These are phyloP conservation scores for Poronia punctata DNA, from an alignment of 495 filamentous ascomycete species.

Conservation along the genomic window DNA sequence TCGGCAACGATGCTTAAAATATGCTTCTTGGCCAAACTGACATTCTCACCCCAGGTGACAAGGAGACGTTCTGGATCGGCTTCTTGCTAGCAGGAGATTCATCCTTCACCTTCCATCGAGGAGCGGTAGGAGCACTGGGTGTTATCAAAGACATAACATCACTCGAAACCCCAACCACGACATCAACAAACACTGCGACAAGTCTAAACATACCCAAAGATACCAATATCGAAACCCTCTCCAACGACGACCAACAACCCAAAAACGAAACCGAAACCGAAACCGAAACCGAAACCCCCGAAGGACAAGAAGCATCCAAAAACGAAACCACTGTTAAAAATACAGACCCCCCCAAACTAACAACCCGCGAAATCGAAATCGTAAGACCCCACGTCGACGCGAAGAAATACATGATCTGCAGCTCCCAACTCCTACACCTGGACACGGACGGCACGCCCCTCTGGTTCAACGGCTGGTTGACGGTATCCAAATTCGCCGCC, in stretches of 20 bases:
- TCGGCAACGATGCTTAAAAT: background rate
- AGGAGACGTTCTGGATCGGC: constrained; percentile 30
- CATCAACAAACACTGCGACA: background rate
- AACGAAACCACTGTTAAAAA: background rate
- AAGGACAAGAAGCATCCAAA: too few relatives aligned
- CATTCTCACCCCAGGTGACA: constrained; percentile 13
- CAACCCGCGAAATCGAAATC: background rate
- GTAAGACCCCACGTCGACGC: too few relatives aligned
- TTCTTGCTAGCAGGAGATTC: constrained; percentile 20
- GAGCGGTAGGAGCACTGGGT: constrained; percentile 24
- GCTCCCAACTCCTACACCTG: constrained; percentile 23
- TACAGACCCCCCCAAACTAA: background rate
- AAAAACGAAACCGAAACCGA: background rate
- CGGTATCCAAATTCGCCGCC: constrained; percentile 16
- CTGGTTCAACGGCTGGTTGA: constrained; percentile 25
- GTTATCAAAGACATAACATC: background rate
- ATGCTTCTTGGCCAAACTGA: background rate
- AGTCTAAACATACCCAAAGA: background rate
- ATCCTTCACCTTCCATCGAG: constrained; percentile 21
- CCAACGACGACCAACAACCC: background rate
- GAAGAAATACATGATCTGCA: constrained; percentile 15
- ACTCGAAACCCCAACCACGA: background rate
- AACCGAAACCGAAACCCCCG: background rate
- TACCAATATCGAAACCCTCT: background rate
- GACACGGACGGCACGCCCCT: constrained; percentile 19